Evolutionary conservation across 352 stramenopile species (phyloP), one percentile per base, ranked within the genome.

Genomic region (Phytophthora tubulina): DNA sequence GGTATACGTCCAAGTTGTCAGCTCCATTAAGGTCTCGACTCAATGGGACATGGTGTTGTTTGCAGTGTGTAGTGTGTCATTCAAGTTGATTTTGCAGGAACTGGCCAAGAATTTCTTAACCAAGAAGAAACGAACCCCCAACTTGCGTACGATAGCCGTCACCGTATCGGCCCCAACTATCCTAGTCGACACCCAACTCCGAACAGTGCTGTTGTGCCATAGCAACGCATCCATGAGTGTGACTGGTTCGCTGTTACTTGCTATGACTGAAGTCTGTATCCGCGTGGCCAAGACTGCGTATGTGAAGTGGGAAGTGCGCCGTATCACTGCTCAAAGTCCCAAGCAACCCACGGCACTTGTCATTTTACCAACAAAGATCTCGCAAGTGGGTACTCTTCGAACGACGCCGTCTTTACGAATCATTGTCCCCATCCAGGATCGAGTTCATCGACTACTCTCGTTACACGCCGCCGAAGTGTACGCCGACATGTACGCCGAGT

Each of bases 401-500:
- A 21, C 21, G 21, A 21, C 21, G 21, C 21, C 21, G 21, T 21
- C 21, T 21, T 21, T 21, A 21, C 21, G 21, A 21, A 21, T 21
- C 21, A 21, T 1, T 21, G 21, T 1, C 21, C 21, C 21, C 21
- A 21, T 21, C 21, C 21, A 45, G 39, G 21, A 13, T 46, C 35
- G 49, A 10, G 54, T 52, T 15, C 39, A 51, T 21, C 15, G 55
- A 38, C 21, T 81, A 39, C 44, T 62, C 7, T 56, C 61, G 15
- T 67, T 75, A 8, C 61, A 78, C 42, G 54, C 60, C 2, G 65
- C 60, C 11, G 71, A 78, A 45, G 51, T 66, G 3, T 66, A 78
- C 48, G 61, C 67, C n/a, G 66, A 82, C 50, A 85, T 85, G 73
- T 63, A 70, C 31, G 69, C 73, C 35, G 78, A 88, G 69, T 86